Evolutionary conservation across 164 flowering plant species (phyloP), one percentile per base, ranked within the genome.

Genomic region (Vitis labrusca): DNA sequence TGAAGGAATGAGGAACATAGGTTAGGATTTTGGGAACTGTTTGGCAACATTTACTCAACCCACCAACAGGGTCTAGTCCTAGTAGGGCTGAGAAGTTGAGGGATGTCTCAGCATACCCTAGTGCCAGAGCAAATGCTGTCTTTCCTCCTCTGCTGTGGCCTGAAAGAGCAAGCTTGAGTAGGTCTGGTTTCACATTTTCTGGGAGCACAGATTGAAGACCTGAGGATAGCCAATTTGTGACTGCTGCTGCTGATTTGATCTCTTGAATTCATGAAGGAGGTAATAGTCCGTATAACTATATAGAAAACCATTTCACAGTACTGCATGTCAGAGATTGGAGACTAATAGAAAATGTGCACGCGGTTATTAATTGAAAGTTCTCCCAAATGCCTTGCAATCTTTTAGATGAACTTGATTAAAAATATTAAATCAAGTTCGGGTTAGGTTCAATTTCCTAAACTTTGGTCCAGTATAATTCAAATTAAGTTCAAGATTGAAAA

Each of bases 121-220:
- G 66, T 37, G 86, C 85, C 3, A 87, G 70, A 9, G 84, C 68
- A 50, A 85, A 88, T 9, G 91, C 89, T 0, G 78, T 59, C 47
- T 80, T 84, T 3, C 91, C 91, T 0, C 91, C 91, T 59, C 88
- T 59, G 73, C 89, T 86, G 71, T 88, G 89, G 72, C 89, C 89
- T 10, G 74, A 56, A 1, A 86, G 78, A 9, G 75, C 81, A 6
- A 83, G 64, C 58, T 77, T 79, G 19, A 2, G 2, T 3, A 81
- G 59, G 73, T 84, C 66, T 15, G 83, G 62, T 10, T 63, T 2
- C 11, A 81, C 77, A 0, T 72, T 16, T 11, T 48, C 17, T 0
- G 83, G 86, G 9, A 87, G 84, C 4, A 65, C 27, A 1, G 58
- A 10, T 16, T 68, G 54, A 29, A 86, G 84, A 61, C 83, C 81